Base-by-base conservation (phyloP, 2,329 filamentous ascomycete species). In the Botrytis byssoidea region DNA sequence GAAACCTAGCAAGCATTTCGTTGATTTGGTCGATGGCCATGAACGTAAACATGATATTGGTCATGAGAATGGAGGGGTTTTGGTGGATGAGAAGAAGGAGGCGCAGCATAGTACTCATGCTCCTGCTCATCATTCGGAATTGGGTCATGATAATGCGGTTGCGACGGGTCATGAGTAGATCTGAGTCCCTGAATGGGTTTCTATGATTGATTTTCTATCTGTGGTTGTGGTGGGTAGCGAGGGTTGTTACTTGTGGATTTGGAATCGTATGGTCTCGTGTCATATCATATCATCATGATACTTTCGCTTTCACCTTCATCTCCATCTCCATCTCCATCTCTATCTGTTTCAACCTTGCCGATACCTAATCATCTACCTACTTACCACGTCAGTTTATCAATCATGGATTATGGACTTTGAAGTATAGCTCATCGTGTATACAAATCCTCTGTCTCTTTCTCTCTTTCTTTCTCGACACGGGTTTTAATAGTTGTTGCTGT, bases 41-140 rank as follows among this genome's bases (percentile, higher is more conserved):
- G 42, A 44, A 20, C 18, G 44, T 20, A 20, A 44, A 44, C 16
- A 44, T 7, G 42, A 44, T 18, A 44, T 44, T 6, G 42, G 42
- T 2, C 40, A 44, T 65, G 42, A 44, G 29, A 48, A 35, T 42
- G 66, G n/a, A 9, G 66, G 48, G 12, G 48, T 42, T 42, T 57
- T 68, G 66, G 48, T n/a, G 25, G 66, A 68, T 25, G 66, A 68
- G 35, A 68, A 68, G 18, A 37, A 18, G 9, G 55, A 48, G 25
- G 46, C 44, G 3, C 22, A 22, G 2, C 65, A 68, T 42, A 22
- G 35, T 55, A 16, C 6, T 42, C 37, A 42, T 29, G 18, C 35
- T 42, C 25, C 12, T 29, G 48, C 12, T 68, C 25, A 42, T 3
- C 32, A 67, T 29, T 12, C 46, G 2, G 20, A 8, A 25, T 48